These are phyloP conservation scores for Claviceps purpurea DNA, from an alignment of 2,329 filamentous ascomycete genomes.

Conservation along the genomic window DNA sequence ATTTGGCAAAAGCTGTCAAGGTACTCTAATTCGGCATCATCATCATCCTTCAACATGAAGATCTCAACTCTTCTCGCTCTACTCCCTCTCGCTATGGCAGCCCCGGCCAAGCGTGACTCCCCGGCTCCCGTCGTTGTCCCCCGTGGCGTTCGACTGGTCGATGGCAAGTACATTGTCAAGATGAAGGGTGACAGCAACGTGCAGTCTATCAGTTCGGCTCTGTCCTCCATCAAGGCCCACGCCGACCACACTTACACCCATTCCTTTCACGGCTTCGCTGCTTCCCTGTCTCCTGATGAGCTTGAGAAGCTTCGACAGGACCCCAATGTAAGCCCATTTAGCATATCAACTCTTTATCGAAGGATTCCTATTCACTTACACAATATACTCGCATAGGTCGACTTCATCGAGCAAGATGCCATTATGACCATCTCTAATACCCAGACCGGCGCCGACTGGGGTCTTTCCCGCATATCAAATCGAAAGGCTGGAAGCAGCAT, in stretches of 20 bases:
- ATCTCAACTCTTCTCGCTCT: conserved; percentile 19
- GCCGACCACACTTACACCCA: conserved; percentile 19
- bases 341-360: neutral
- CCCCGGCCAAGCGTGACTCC: conserved; percentile 17
- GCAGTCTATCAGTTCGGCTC: conserved; percentile 13
- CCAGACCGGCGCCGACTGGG: conserved; percentile 27
- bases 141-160: conserved; percentile 17
- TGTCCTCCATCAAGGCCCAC: conserved; percentile 16
- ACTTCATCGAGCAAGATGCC: conserved; percentile 28
- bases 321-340: conserved; percentile 11
- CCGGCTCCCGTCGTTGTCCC: conserved; percentile 22
- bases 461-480: conserved; percentile 25
- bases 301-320: conserved; percentile 14
- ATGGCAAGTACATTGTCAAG: conserved; percentile 25
- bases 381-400: conserved; percentile 8
- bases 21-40: neutral
- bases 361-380: neutral
- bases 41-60: conserved; percentile 13
- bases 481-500: conserved; percentile 11
- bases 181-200: conserved; percentile 15
- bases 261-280: conserved; percentile 16
- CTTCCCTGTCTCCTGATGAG: conserved; percentile 13
- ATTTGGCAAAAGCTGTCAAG: too few relatives aligned
- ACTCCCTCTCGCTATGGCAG: conserved; percentile 19
- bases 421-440: conserved; percentile 37